Percentiles rank a stretch among this genome's conserved stretches.
Conservation (phyloP, 179 eudicot species). For the Gypsophila paniculata region DNA sequence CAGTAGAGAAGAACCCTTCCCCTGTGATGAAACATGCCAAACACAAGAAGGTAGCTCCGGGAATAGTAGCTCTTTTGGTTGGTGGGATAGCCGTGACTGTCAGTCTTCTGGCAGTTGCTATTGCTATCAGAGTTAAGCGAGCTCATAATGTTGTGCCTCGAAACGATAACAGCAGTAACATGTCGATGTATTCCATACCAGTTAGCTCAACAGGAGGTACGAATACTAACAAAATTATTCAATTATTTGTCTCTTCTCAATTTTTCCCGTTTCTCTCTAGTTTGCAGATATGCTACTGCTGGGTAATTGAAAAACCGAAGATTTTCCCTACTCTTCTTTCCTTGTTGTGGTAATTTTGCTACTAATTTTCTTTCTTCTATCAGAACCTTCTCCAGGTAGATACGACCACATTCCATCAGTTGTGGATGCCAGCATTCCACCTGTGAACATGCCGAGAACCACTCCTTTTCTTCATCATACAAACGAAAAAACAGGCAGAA, state of each 20-base stretch:
- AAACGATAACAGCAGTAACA: slow-evolving; percentile 32
- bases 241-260: neutral
- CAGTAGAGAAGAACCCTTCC: slow-evolving; percentile 55
- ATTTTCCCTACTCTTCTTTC: neutral
- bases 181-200: slow-evolving; percentile 51
- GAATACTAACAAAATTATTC: slow-evolving; percentile 3
- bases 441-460: slow-evolving; percentile 42
- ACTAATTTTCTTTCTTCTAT: neutral
- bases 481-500: slow-evolving; percentile 33
- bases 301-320: neutral
- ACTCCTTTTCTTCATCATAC: slow-evolving; percentile 30
- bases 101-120: slow-evolving; percentile 43
- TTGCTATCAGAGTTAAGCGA: slow-evolving; percentile 31
- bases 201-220: slow-evolving; percentile 54
- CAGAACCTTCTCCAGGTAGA: slow-evolving; percentile 32
- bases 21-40: slow-evolving; percentile 28
- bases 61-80: slow-evolving; percentile 40
- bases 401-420: slow-evolving; percentile 39
- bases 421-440: slow-evolving; percentile 39
- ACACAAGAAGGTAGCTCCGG: slow-evolving; percentile 41
- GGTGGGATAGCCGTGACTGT: slow-evolving; percentile 49
- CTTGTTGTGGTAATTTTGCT: neutral
- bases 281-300: neutral
- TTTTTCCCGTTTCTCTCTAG: neutral
- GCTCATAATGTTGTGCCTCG: slow-evolving; percentile 24